Evolutionary conservation across 2,329 filamentous ascomycete genomes (phyloP), one percentile per base, ranked within the genome.

Genomic region (Pseudogymnoascus sp.): DNA sequence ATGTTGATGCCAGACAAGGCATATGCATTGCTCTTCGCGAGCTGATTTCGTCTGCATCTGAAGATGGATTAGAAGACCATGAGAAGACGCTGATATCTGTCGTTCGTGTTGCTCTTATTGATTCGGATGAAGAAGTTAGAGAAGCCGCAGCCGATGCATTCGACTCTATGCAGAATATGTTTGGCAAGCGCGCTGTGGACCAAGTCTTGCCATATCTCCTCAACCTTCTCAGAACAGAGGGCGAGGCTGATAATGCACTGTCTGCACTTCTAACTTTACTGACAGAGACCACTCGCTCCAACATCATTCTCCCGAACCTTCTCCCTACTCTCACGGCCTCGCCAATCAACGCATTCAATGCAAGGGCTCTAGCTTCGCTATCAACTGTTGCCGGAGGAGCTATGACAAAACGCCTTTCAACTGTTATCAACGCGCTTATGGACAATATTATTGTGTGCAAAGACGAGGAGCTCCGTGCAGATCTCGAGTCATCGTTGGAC

Each of bases 61-160:
- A 88, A 30, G 94, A 99, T 64, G 87, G 91, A 37, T 80, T 99
- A 43, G 91, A 96, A 71, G 91, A 96, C 65, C 92, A 97, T 71
- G 93, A 99, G 73, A 94, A 94, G 80, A 92, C 89, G 2, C 84
- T 99, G 63, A 95, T 97, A 66, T 91, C 91, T 14, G 93, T 97
- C 61, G 91, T 99, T 57, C 88, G 94, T 59, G 91, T 91, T 50
- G 94, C 93, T 25, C 82, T 99, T 60, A 95, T 92, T 57, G 95
- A 99, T 74, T 86, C 86, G 9, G 89, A 97, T 71, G 84, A 85
- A 64, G 90, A 96, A 62, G 95, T 99, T 57, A 83, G 94, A 72
- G 94, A 99, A 74, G 91, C 94, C 62, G 94, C 95, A 25, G 94
- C 95, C 20, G 94, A 99, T 75, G 94, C 94, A 1, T 99, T 99